Conservation (phyloP, 805 yeast species). For the Candida oleophila region DNA sequence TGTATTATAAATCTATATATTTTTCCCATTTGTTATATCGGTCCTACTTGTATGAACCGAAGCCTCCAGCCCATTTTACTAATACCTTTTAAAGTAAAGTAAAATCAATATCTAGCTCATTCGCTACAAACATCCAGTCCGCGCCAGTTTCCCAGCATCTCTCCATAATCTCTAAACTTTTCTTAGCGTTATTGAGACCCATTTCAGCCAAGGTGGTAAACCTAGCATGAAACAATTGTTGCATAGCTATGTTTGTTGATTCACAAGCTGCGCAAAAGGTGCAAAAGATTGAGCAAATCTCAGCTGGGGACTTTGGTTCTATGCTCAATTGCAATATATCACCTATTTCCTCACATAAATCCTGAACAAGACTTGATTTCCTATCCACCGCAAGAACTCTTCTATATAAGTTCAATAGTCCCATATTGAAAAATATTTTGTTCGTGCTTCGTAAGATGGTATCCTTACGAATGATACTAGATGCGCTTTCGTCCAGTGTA, state of each 20-base stretch:
- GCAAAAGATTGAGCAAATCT: conserved; percentile 55
- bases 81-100: conserved; percentile 39
- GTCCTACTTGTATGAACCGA: too few relatives aligned
- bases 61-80: too few relatives aligned
- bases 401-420: conserved; percentile 55
- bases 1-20: neutral
- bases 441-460: conserved; percentile 47
- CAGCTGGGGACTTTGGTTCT: conserved; percentile 48
- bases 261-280: conserved; percentile 62
- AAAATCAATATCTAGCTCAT: conserved; percentile 39
- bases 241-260: conserved; percentile 32
- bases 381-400: conserved; percentile 51
- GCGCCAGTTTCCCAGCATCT: conserved; percentile 54
- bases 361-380: conserved; percentile 47
- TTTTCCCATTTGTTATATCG: too few relatives aligned
- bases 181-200: conserved; percentile 44
- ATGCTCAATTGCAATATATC: conserved; percentile 36
- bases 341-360: conserved; percentile 42
- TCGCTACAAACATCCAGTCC: conserved; percentile 52
- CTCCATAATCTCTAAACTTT: conserved; percentile 47
- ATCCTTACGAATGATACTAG: conserved; percentile 28
- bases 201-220: conserved; percentile 39
- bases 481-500: conserved; percentile 5
- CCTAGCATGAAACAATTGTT: conserved; percentile 38
- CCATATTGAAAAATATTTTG: conserved; percentile 50